Base-by-base conservation (phyloP, 768 basidiomycete genomes). In the Trametes cingulata region DNA sequence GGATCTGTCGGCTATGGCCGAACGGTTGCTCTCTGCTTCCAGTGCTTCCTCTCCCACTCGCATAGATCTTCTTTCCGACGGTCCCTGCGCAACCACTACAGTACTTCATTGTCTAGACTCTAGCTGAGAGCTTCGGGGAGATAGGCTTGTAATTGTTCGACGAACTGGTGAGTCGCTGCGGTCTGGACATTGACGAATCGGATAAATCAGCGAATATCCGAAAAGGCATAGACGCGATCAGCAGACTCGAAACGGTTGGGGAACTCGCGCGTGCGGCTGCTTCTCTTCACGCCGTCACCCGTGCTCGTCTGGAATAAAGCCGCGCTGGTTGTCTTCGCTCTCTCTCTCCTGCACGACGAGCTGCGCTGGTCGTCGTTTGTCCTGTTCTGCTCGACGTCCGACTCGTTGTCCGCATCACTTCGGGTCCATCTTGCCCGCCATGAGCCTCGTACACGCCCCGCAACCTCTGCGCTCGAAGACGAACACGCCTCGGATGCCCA, bases 291-390 rank as follows among this genome's bases (percentile, higher is more conserved):
- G 37, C 20, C 27, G 42, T 55, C 20, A 22, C 10, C 27, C 27
- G n/a, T 33, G 54, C 47, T 45, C 42, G 47, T 39, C 33, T 9
- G 56, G 14, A 40, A 15, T 40, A 40, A 40, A 40, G 39, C 39
- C n/a, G 39, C 39, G 39, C 39, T 40, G 39, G 39, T 40, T 40
- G 24, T 41, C 8, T 40, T 54, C 15, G 37, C 22, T 25, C 20
- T 42, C 60, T 49, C 37, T 40, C 41, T 37, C 55, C 35, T 52
- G 36, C 42, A 52, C 55, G 41, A 58, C 56, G 62, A 48, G 61
- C 56, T 52, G 52, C 62, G 57, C 62, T 59, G 56, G 60, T 56
- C 60, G 54, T 61, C 60, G 53, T 56, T 54, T 54, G 37, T n/a
- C 54, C 42, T 54, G 54, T 45, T 47, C 27, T 22, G 37, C 54